phyloP scores from a whole-genome alignment of 2,329 filamentous ascomycete species.

The Teratosphaeria epicoccoides region DNA sequence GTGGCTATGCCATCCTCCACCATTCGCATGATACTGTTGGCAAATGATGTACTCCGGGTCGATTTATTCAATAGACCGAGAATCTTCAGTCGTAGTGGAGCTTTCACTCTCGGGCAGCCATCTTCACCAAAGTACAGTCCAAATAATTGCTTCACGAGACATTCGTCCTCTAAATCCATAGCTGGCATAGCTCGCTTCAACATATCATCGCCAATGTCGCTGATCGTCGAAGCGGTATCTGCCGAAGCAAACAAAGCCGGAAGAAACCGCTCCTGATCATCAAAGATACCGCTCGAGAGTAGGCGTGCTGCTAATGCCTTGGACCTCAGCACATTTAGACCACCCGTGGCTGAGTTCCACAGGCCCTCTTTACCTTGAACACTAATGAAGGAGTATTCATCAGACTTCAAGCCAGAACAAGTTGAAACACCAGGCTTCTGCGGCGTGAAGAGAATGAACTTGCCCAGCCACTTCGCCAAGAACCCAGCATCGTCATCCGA shows the following conservation, averaged over 20 bases:
- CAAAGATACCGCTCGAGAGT: conserved; percentile 76
- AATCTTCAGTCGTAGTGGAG: conserved; percentile 66
- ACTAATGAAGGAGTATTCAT: conserved; percentile 60
- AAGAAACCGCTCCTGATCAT: conserved; percentile 69
- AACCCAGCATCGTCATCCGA: conserved; percentile 61
- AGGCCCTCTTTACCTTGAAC: conserved; percentile 56
- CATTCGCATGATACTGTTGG: conserved; percentile 55
- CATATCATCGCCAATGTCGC: conserved; percentile 78
- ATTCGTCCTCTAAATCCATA: conserved; percentile 59
- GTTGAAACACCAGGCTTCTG: conserved; percentile 24
- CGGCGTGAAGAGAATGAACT: conserved; percentile 57
- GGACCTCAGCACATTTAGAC: conserved; percentile 57
- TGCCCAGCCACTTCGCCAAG: conserved; percentile 63
- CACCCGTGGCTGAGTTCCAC: conserved; percentile 53
- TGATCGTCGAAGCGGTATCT: conserved; percentile 69
- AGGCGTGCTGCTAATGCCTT: conserved; percentile 61
- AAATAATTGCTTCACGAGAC: conserved; percentile 57
- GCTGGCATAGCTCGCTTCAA: conserved; percentile 63
- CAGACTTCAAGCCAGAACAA: conserved; percentile 52
- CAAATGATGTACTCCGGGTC: conserved; percentile 57
- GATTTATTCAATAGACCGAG: conserved; percentile 69
- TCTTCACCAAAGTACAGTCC: conserved; percentile 58
- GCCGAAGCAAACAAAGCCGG: conserved; percentile 75
- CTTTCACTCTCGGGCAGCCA: conserved; percentile 42
- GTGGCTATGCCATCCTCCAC: conserved; percentile 55